Conservation (phyloP, 345 rosid genomes). For the Zanthoxylum bungeanum region DNA sequence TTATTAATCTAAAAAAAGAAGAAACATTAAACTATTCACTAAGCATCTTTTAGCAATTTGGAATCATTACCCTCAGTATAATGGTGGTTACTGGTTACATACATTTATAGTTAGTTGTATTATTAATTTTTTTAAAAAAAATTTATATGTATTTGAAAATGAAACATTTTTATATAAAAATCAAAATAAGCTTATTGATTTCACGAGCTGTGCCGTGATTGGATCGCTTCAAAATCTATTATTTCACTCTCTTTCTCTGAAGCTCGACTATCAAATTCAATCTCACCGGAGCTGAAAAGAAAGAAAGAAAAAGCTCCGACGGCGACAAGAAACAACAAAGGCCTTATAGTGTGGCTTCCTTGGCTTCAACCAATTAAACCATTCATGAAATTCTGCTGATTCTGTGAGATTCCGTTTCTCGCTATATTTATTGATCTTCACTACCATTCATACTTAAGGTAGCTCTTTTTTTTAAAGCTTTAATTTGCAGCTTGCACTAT, state of each 20-base stretch:
- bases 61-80: slow-evolving; percentile 6
- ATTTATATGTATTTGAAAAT: neutral
- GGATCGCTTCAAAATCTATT: slow-evolving; percentile 48
- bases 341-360: slow-evolving; percentile 3
- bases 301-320: neutral
- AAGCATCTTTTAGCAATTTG: neutral
- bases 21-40: neutral
- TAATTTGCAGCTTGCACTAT: neutral
- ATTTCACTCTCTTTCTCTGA: slow-evolving; percentile 28
- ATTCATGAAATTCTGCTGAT: slow-evolving; percentile 24
- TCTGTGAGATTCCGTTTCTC: slow-evolving; percentile 21
- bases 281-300: neutral
- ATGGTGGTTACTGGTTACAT: neutral
- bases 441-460: slow-evolving; percentile 28
- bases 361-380: neutral
- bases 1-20: neutral
- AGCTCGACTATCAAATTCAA: neutral
- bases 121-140: neutral
- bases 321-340: neutral
- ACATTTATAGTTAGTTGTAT: neutral
- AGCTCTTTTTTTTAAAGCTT: slow-evolving; percentile 12
- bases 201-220: slow-evolving; percentile 48
- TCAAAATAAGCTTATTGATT: neutral
- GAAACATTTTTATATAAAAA: neutral
- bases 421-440: slow-evolving; percentile 1